Evolutionary conservation across 1,139 yeast species (phyloP), one percentile per base, ranked within the genome.

Genomic region (Petasospora rhodanensis): DNA sequence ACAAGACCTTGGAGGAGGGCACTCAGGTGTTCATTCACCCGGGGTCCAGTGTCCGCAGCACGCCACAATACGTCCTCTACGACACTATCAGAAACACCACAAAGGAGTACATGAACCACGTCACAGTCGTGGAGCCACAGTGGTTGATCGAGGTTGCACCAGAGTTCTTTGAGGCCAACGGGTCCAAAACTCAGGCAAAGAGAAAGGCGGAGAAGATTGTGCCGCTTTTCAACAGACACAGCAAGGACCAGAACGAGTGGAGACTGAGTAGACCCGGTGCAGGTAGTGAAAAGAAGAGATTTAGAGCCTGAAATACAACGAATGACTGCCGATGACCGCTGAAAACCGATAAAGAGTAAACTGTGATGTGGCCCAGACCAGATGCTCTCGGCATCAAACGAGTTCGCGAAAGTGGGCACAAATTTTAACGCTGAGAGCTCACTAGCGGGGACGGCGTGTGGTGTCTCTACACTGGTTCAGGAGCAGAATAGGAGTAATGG

Each of bases 91-190:
- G 89, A 28, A 65, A 85, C 49, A 91, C 97, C 0, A 71, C 86
- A 5, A 78, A 77, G 51, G 97, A 89, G 62, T 91, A 87, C 56
- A 86, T 91, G 96, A 93, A 86, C 40, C 82, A 86, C 48, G 83
- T 79, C 7, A 80, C 94, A 0, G 68, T 73, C 5, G 79, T 91
- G 32, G 93, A 86, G 37, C 89, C 96, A 0, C 67, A 68, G 43
- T 89, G 97, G 96, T 64, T 91, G 26, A 67, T 80, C 7, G 87
- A 83, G 47, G 71, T 76, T 24, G 97, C 97, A 2, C 96, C 98
- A 1, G 76, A 77, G 33, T 89, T 80, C 58, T 91, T 84, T 68
- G 77, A 79, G 55, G 70, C 68, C 8, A 64, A 58, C 41, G 56
- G 54, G 2, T 51, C 56, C 22, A 61, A 64, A 34, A 45, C 56